Percentiles rank a stretch among this genome's conserved stretches.
phyloP scores from a whole-genome alignment of 139 green algal genomes.

The Tetradesmus obliquus region DNA sequence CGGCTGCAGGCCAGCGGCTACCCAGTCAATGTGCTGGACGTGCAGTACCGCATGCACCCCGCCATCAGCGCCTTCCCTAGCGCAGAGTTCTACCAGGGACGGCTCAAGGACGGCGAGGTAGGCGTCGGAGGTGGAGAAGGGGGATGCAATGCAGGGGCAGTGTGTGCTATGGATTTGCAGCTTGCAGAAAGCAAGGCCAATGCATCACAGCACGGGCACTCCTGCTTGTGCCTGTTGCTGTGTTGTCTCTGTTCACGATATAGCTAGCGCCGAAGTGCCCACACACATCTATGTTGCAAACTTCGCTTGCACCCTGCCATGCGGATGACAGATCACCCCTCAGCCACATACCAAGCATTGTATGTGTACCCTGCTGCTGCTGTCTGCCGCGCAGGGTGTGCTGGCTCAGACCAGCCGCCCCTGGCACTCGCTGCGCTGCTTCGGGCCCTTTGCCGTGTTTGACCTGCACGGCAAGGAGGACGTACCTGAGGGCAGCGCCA shows the following conservation, averaged over 20 bases:
- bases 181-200: too few species aligned
- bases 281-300: too few species aligned
- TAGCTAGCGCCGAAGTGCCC: too few species aligned
- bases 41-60: constrained; percentile 93
- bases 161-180: too few species aligned
- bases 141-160: too few species aligned
- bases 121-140: neutral
- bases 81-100: constrained; percentile 79
- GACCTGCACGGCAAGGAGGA: constrained; percentile 70
- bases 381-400: constrained; percentile 49
- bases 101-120: constrained; percentile 78
- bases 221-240: too few species aligned
- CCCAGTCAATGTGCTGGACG: constrained; percentile 59
- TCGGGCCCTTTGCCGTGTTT: constrained; percentile 88
- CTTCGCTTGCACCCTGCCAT: too few species aligned
- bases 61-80: constrained; percentile 81
- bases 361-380: neutral
- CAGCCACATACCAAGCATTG: neutral
- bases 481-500: constrained; percentile 51
- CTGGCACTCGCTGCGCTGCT: constrained; percentile 78
- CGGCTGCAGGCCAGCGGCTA: constrained; percentile 72
- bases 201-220: too few species aligned
- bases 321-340: too few species aligned
- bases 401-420: constrained; percentile 61
- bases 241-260: too few species aligned